Base-by-base conservation (phyloP, 2,329 filamentous ascomycete species). In the Drechslerella coelobrocha region DNA sequence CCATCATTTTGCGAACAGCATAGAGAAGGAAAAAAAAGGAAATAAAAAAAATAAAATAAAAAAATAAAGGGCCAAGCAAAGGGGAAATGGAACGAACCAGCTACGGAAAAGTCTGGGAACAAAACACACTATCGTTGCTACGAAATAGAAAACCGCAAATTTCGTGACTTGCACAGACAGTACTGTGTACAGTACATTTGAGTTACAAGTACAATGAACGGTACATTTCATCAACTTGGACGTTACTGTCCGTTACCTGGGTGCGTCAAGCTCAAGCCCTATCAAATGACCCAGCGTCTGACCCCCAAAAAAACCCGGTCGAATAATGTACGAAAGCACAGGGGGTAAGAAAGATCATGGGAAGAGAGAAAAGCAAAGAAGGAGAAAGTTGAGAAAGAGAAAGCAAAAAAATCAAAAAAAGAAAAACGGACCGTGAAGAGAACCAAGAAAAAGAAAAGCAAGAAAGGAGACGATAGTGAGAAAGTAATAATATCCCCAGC, bases 261-360 rank as follows among this genome's bases (percentile, higher is more conserved):
- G 23, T 26, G 23, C 43, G 43, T 26, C 43, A 54, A 66, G 52
- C 47, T 47, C 59, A 53, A 66, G 61, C 61, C 57, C 65, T 61
- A 69, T 69, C 65, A 69, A 69, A 69, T 69, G 65, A 69, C 65
- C 65, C 43, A 57, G 41, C 65, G 54, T 56, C 43, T 57, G 65
- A 69, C 65, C 65, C 34, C 34, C 4, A 39, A 39, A 39, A 26
- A 69, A 68, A 69, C 65, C 65, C 37, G 65, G 65, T 69, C 65
- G 34, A 39, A 39, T 39, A 39, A 39, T 39, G 34, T n/a, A 39
- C n/a, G 17, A 14, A 39, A 14, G 34, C 34, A 39, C 34, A 39
- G 34, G 34, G 29, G 34, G 34, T 39, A 5, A 14, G 34, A n/a
- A 14, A 39, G 34, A 39, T 39, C 34, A 39, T 39, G 34, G 34